Conservation (phyloP, 331 rosid species). For the Malus hybrid region DNA sequence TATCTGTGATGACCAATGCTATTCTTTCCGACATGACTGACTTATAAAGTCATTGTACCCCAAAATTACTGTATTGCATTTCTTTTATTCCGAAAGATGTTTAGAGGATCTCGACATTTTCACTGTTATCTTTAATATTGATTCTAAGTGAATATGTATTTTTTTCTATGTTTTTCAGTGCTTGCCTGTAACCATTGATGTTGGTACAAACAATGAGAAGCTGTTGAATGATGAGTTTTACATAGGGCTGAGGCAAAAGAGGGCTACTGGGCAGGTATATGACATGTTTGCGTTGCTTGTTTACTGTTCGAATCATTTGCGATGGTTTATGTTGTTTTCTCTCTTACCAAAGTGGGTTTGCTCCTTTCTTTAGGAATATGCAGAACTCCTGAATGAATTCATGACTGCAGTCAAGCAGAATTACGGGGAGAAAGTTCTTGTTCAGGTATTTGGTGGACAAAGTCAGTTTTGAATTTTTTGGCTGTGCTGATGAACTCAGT, state of each 20-base stretch:
- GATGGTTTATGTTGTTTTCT: too few species aligned
- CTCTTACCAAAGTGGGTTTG: slow-evolving; percentile 8
- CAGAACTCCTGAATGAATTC: slow-evolving; percentile 78
- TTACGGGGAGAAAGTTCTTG: slow-evolving; percentile 84
- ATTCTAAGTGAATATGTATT: neutral
- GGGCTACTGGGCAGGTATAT: slow-evolving; percentile 87
- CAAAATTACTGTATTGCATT: neutral
- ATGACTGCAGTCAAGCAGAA: slow-evolving; percentile 83
- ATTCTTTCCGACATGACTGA: neutral
- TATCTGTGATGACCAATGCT: slow-evolving; percentile 7
- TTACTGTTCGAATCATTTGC: slow-evolving; percentile 3
- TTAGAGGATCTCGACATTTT: neutral
- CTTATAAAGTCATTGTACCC: neutral
- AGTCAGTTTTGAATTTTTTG: slow-evolving; percentile 11
- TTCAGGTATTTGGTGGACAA: slow-evolving; percentile 58
- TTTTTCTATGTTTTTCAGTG: slow-evolving; percentile 49
- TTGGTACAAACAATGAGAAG: slow-evolving; percentile 89
- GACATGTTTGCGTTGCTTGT: neutral
- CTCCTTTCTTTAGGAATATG: slow-evolving; percentile 56
- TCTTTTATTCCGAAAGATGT: neutral
- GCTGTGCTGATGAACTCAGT: neutral
- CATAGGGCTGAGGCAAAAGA: slow-evolving; percentile 83
- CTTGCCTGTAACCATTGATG: slow-evolving; percentile 97
- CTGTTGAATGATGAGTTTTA: slow-evolving; percentile 83
- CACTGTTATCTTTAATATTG: neutral